Conservation (phyloP, 345 rosid species). For the Rhodamnia rubescens region DNA sequence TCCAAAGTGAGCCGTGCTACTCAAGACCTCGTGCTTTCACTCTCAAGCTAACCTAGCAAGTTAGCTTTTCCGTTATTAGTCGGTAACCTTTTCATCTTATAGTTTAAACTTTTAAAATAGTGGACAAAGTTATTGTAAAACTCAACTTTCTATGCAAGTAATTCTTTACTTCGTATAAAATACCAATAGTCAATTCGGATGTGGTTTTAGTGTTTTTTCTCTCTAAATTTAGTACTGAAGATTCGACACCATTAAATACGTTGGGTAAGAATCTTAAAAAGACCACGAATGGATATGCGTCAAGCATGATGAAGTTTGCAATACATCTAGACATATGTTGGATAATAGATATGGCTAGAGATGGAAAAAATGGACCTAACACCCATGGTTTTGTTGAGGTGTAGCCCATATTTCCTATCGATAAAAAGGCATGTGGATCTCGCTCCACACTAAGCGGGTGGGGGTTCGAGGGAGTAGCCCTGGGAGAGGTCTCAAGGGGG, state of each 20-base stretch:
- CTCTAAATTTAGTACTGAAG: background rate
- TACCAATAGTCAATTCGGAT: background rate
- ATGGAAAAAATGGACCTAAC: no score
- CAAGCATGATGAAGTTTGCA: background rate
- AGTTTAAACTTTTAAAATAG: background rate
- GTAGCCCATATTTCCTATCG: no score
- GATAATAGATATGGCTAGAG: background rate
- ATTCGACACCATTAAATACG: background rate
- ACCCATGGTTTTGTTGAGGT: no score
- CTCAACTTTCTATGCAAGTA: background rate
- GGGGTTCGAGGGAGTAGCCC: no score
- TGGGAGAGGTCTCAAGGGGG: no score
- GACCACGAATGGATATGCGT: background rate
- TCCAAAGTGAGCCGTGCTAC: background rate
- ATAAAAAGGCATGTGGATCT: no score
- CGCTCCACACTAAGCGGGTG: no score
- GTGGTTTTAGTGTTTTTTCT: background rate
- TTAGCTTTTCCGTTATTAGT: background rate
- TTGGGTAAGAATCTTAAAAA: background rate
- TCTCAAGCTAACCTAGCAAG: background rate
- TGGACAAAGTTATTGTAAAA: background rate
- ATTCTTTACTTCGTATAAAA: background rate
- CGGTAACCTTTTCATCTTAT: accelerated
- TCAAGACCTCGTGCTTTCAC: background rate
- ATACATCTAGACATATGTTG: background rate